Percentiles rank a stretch among this genome's conserved stretches.
These are phyloP conservation scores for Hirschfeldia incana DNA, from an alignment of 345 rosid genomes.

Conservation along the genomic window DNA sequence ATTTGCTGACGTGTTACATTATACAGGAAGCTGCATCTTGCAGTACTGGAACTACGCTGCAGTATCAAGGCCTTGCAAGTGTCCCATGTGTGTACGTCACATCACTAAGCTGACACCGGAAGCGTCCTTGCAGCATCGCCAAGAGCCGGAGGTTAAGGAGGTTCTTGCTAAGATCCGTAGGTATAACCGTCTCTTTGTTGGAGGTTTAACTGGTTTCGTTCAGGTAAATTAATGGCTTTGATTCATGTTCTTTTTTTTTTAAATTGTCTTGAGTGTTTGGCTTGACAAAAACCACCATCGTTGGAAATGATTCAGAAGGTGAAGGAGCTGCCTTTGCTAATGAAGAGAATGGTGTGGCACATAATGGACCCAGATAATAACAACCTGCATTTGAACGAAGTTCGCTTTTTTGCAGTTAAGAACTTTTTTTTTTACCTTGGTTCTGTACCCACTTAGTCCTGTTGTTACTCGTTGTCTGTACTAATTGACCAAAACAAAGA, in stretches of 20 bases:
- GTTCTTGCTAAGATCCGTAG: conserved; percentile 58
- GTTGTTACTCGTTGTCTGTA: not conserved
- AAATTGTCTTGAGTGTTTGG: not conserved
- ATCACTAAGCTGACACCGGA: conserved; percentile 63
- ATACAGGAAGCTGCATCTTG: conserved; percentile 75
- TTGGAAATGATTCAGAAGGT: conserved; percentile 53
- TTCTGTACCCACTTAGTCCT: not conserved
- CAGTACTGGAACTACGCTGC: conserved; percentile 87
- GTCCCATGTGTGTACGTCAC: conserved; percentile 75
- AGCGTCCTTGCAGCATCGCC: conserved; percentile 50
- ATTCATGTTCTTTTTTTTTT: not conserved
- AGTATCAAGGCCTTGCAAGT: conserved; percentile 76
- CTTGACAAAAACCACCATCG: conserved; percentile 20
- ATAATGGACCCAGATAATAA: conserved; percentile 82
- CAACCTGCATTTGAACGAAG: conserved; percentile 52
- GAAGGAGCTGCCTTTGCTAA: conserved; percentile 58
- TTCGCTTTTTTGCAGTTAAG: conserved; percentile 80
- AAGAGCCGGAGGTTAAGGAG: conserved; percentile 55
- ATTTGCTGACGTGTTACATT: not conserved
- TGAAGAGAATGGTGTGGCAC: conserved; percentile 62
- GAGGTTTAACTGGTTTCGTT: conserved; percentile 60
- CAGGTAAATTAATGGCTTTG: conserved; percentile 43
- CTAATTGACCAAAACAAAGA: not conserved
- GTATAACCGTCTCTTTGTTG: conserved; percentile 77
- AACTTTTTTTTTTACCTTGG: conserved; percentile 5